Evolutionary conservation across 495 filamentous ascomycete genomes (phyloP).

Genomic region (Tuber melanosporum): DNA sequence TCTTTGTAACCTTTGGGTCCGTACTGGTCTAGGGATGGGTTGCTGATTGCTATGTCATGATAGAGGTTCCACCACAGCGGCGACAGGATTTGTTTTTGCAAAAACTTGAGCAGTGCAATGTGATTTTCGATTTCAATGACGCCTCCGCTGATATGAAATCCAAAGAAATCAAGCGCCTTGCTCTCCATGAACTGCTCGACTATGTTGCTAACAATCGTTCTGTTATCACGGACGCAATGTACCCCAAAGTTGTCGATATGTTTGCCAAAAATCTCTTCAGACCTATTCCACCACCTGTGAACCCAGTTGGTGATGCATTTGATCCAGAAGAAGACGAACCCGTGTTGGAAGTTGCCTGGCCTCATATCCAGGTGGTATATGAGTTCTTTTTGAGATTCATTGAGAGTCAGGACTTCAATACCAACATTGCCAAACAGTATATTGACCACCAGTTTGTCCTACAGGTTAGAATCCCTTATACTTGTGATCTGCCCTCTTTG

Average conservation of each 20-base stretch:
- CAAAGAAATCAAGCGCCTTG: slow-evolving; percentile 99
- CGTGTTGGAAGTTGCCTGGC: slow-evolving; percentile 97
- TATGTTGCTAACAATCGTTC: slow-evolving; percentile 98
- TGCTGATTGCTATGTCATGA: slow-evolving; percentile 5
- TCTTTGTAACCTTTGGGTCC: neutral
- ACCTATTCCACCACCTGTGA: slow-evolving; percentile 92
- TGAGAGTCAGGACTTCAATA: slow-evolving; percentile 99
- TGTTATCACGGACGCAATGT: slow-evolving; percentile 99
- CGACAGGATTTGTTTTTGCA: slow-evolving; percentile 99
- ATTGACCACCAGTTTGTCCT: slow-evolving; percentile 98
- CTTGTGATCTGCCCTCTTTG: neutral
- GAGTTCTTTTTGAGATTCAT: slow-evolving; percentile 99
- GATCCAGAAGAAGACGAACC: slow-evolving; percentile 98
- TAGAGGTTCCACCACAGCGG: slow-evolving; percentile 84
- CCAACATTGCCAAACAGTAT: slow-evolving; percentile 97
- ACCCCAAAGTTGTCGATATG: slow-evolving; percentile 97
- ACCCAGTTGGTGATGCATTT: slow-evolving; percentile 96
- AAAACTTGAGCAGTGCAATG: slow-evolving; percentile 99
- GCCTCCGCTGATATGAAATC: slow-evolving; percentile 98
- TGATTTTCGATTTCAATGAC: slow-evolving; percentile 99
- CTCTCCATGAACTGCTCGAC: slow-evolving; percentile 91
- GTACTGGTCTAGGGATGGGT: neutral
- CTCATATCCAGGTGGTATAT: slow-evolving; percentile 98
- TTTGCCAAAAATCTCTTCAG: slow-evolving; percentile 98
- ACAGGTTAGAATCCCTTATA: slow-evolving; percentile 52